Conservation (phyloP, 495 filamentous ascomycete genomes). For the Neurospora pannonica region DNA sequence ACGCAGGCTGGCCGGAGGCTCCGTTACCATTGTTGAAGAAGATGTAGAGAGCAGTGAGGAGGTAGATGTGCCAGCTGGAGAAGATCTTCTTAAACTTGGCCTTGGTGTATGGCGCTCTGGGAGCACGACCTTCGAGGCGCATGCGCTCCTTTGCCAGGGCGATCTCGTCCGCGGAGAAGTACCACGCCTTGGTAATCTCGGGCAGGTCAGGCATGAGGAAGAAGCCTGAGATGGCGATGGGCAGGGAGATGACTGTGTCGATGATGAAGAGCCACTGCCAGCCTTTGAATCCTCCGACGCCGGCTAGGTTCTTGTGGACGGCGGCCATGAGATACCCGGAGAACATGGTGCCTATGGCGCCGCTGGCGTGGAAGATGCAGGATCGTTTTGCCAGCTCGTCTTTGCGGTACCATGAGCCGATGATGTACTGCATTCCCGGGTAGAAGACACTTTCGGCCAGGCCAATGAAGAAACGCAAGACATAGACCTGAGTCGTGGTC, state of each 20-base stretch:
- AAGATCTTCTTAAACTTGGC: slow-evolving; percentile 33
- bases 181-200: slow-evolving; percentile 48
- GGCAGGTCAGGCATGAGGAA: slow-evolving; percentile 54
- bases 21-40: slow-evolving; percentile 28
- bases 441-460: slow-evolving; percentile 39
- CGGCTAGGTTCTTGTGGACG: slow-evolving; percentile 44
- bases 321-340: slow-evolving; percentile 52
- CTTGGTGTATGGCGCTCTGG: slow-evolving; percentile 25
- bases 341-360: slow-evolving; percentile 46
- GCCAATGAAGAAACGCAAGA: slow-evolving; percentile 49
- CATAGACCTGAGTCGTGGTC: slow-evolving; percentile 42
- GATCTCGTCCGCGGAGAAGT: slow-evolving; percentile 30
- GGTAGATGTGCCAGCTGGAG: slow-evolving; percentile 35
- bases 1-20: slow-evolving; percentile 23
- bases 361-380: slow-evolving; percentile 53
- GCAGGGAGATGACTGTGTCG: slow-evolving; percentile 35
- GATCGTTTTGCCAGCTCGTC: slow-evolving; percentile 49
- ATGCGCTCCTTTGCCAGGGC: slow-evolving; percentile 34
- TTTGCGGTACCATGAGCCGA: slow-evolving; percentile 47
- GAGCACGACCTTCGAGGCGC: slow-evolving; percentile 33
- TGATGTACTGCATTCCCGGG: slow-evolving; percentile 39
- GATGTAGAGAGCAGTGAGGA: slow-evolving; percentile 27
- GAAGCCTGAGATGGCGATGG: slow-evolving; percentile 45
- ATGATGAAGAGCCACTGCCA: slow-evolving; percentile 46
- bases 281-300: slow-evolving; percentile 35